Percentiles rank a stretch among this genome's conserved stretches.
phyloP scores from a whole-genome alignment of 345 rosid genomes.

The Citrus glauca region DNA sequence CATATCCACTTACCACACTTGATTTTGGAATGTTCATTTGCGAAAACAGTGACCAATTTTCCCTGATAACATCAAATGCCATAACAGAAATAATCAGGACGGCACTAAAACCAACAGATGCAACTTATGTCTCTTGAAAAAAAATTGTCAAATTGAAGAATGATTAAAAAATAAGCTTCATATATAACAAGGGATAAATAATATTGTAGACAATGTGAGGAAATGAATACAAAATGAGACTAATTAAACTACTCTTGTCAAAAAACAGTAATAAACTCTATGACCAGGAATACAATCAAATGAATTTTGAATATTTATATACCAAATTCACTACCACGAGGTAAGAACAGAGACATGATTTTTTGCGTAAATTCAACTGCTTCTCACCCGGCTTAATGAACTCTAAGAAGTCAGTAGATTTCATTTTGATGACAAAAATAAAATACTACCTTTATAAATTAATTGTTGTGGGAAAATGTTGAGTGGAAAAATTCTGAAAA shows the following conservation, averaged over 20 bases:
- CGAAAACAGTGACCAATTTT: constrained; percentile 77
- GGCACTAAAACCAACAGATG: background rate
- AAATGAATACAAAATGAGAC: no score
- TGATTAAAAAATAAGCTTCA: no score
- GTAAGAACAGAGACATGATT: background rate
- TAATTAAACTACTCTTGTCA: no score
- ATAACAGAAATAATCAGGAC: background rate
- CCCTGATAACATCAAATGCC: constrained; percentile 50
- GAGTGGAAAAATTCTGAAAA: background rate
- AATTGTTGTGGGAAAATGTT: background rate
- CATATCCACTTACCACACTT: constrained; percentile 71
- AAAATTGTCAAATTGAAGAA: background rate
- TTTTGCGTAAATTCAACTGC: background rate
- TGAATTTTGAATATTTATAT: background rate
- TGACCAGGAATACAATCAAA: background rate
- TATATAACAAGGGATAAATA: background rate
- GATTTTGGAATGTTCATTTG: constrained; percentile 84
- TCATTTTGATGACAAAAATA: no score
- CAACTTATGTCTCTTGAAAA: background rate
- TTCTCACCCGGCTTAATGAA: background rate
- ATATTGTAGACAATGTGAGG: no score
- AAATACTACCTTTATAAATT: no score
- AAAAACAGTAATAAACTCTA: background rate
- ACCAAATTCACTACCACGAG: background rate
- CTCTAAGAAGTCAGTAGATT: background rate